Evolutionary conservation across 1,284 basidiomycete genomes (phyloP), one percentile per base, ranked within the genome.

Genomic region (Malassezia furfur): DNA sequence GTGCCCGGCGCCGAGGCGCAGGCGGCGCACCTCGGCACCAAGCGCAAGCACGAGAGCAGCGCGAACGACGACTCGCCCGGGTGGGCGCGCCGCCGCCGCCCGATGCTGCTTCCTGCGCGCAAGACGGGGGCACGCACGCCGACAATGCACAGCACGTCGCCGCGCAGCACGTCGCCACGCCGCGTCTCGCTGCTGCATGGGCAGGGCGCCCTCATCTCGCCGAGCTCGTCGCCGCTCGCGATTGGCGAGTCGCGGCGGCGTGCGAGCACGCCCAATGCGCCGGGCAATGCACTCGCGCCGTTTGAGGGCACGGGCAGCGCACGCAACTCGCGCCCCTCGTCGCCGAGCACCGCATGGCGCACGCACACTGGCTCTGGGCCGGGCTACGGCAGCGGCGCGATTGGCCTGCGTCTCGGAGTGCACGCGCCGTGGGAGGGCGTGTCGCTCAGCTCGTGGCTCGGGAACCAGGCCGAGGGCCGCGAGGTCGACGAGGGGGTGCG

Each of bases 401-500:
- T 57, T 17, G 55, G 55, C 14, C 46, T 57, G 31, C 55, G 55
- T 19, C 34, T 57, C 34, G 55, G 55, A 7, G 32, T 37, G 15
- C 32, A 37, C 14, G 5, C 22, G 12, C 37, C 46, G 21, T 48
- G 44, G 45, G 41, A 45, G 30, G 39, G 48, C 35, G 28, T 40
- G 3, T 17, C 35, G 44, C 49, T 32, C 9, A 44, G 35, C 36
- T 31, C 49, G 17, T 39, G 48, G 59, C 59, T 58, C 57, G 58
- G 61, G 58, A 61, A 61, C 57, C 48, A 52, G 47, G 54, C 59
- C 51, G 61, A 65, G 46, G 52, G 55, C 7, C 39, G 44, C 8
- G 59, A 52, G 31, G 55, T 63, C 49, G 61, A 63, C 44, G 61
- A 63, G 43, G 61, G 61, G 19, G 59, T 63, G n/a, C 41, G 56